Evolutionary conservation across 2,329 filamentous ascomycete species (phyloP).

Genomic region (Neonectria hederae): DNA sequence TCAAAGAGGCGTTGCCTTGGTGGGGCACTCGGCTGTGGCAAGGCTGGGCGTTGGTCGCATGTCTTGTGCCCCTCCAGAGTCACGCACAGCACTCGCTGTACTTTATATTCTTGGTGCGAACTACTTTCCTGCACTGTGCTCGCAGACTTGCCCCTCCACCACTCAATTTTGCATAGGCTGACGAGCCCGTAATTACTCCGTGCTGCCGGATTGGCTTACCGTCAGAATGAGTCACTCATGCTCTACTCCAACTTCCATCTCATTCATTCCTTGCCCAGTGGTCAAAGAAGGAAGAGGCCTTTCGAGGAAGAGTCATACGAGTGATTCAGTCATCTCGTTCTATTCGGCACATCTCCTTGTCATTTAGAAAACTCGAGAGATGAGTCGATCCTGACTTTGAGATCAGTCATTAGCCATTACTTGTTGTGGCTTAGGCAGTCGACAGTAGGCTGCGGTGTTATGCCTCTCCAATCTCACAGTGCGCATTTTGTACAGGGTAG

Average conservation of each 20-base stretch:
- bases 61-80: not conserved
- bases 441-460: not conserved
- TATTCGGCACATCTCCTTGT: not conserved
- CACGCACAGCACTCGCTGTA: not conserved
- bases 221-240: constrained; percentile 21
- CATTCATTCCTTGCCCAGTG: constrained; percentile 9
- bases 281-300: constrained; percentile 14
- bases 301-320: constrained; percentile 20
- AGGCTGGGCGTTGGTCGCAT: not conserved
- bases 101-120: not conserved
- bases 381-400: not conserved
- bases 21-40: constrained; percentile 19
- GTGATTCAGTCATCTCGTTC: constrained; percentile 9
- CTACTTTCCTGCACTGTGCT: not conserved
- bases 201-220: constrained; percentile 11
- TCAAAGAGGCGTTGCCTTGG: constrained; percentile 6
- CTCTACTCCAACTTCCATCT: constrained; percentile 2
- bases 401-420: not conserved
- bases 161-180: not conserved
- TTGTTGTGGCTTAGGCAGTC: not conserved
- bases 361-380: not conserved
- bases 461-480: not conserved
- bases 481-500: not conserved
- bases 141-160: not conserved
- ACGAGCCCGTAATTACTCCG: not conserved